Conservation (phyloP, 768 basidiomycete genomes). For the Cantharellus cinnabarinus region DNA sequence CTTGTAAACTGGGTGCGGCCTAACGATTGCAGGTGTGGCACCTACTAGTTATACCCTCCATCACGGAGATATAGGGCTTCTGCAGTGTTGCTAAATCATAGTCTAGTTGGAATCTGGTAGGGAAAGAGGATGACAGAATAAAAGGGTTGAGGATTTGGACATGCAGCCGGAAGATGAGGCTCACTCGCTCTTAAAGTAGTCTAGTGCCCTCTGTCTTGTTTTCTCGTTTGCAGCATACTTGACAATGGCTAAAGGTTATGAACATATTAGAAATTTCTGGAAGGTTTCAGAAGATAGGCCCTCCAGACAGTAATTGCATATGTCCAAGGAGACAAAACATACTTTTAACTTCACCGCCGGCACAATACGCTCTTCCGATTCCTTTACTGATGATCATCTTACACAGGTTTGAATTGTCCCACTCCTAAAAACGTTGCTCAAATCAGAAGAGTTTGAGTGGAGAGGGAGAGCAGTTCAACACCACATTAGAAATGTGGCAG, state of each 20-base stretch:
- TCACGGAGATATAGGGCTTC: slow-evolving; percentile 79
- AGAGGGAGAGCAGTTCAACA: too few relatives aligned
- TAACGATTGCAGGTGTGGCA: slow-evolving; percentile 4
- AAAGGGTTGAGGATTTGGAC: neutral
- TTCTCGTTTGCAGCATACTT: slow-evolving; percentile 14
- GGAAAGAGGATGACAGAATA: slow-evolving; percentile 6
- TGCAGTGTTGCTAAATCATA: slow-evolving; percentile 43
- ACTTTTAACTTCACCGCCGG: slow-evolving; percentile 89
- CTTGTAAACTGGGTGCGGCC: neutral
- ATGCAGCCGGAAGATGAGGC: neutral
- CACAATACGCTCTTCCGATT: slow-evolving; percentile 64
- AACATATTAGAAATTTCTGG: neutral
- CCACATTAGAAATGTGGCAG: too few relatives aligned
- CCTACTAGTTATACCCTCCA: slow-evolving; percentile 80
- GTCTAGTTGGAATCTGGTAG: slow-evolving; percentile 55
- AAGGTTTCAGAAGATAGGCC: neutral
- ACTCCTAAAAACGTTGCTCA: slow-evolving; percentile 29
- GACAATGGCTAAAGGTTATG: slow-evolving; percentile 4
- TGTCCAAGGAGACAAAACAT: slow-evolving; percentile 4
- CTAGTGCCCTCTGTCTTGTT: slow-evolving; percentile 44
- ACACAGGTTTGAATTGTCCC: slow-evolving; percentile 50
- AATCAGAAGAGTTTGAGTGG: neutral
- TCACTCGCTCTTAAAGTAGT: slow-evolving; percentile 69
- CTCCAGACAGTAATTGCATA: too few relatives aligned
- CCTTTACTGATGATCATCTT: slow-evolving; percentile 56